Conservation (phyloP, 1,284 basidiomycete species). For the Mixia osmundae region DNA sequence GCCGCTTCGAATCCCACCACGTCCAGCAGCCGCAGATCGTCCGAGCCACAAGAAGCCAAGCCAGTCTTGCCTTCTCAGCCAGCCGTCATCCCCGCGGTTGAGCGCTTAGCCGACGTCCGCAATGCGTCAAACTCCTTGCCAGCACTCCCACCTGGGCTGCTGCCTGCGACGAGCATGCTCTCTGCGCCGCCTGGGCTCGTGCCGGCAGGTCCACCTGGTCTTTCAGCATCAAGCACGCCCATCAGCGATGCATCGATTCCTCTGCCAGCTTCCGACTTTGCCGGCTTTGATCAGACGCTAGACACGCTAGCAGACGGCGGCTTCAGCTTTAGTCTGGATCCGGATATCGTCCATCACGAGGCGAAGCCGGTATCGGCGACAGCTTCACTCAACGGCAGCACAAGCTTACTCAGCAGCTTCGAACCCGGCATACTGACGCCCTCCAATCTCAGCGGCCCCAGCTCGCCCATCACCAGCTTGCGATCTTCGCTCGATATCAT, state of each 20-base stretch:
- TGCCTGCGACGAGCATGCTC: no score
- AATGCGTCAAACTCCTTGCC: not conserved
- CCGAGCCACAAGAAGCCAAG: no score
- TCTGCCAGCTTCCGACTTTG: not conserved
- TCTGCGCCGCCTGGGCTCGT: not conserved
- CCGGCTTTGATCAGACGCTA: not conserved
- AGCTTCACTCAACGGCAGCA: not conserved
- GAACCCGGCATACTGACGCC: no score
- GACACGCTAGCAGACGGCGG: not conserved
- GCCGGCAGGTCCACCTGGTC: not conserved
- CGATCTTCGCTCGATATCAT: not conserved
- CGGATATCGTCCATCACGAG: not conserved
- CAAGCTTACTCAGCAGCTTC: not conserved
- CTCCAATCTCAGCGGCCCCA: not conserved
- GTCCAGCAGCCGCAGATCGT: no score
- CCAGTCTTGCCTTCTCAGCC: not conserved
- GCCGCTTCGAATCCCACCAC: no score
- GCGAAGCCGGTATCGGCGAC: not conserved
- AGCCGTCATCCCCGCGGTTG: not conserved
- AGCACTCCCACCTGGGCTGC: no score
- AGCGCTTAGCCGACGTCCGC: not conserved
- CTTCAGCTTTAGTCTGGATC: not conserved
- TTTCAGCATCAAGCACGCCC: not conserved
- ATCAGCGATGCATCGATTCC: not conserved
- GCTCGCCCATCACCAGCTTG: not conserved